Evolutionary conservation across 345 rosid genomes (phyloP), one percentile per base, ranked within the genome.

Genomic region (Balakata baccata): DNA sequence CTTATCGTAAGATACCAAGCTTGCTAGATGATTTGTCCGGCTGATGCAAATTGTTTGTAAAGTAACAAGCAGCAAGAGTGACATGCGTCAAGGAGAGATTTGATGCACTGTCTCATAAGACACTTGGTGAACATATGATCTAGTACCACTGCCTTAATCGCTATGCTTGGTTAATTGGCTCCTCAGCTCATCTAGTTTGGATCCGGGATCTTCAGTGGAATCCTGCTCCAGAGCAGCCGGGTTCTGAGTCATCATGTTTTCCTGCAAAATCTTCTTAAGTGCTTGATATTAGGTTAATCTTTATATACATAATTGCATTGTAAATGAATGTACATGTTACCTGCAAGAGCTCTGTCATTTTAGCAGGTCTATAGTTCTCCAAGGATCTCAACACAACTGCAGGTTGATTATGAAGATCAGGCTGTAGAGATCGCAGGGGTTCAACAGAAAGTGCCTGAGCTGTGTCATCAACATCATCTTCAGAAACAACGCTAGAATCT

Each of bases 331-430:
- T 29, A 66, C 51, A 41, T 66, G 37, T 56, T 83, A 95, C 99
- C 98, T 89, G 93, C 81, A 95, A 82, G 38, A 92, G 90, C 79
- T 92, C 89, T 8, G 96, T 91, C 97, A 92, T 88, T 77, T 87
- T 91, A 47, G 93, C 97, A 70, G 84, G 75, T 80, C 88, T 87
- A 43, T 81, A 86, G 70, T 83, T 85, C 56, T 86, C 88, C 73
- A 83, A 25, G n/a, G 89, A 88, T 72, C 77, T 86, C 8, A 88
- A 73, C 59, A 79, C 59, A 76, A 82, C 77, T 38, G 70, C 83
- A 61, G 91, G 76, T 46, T 81, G 86, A 53, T 20, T 22, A 41
- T 53, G 66, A 54, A 52, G 76, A 68, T 50, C 72, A 3, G 94
- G 90, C 69, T 83, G 90, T 53, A 90, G 74, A 0, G 86, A 75